Evolutionary conservation across 23 red algal species (phyloP).

Genomic region (Rhodosorus marinus): DNA sequence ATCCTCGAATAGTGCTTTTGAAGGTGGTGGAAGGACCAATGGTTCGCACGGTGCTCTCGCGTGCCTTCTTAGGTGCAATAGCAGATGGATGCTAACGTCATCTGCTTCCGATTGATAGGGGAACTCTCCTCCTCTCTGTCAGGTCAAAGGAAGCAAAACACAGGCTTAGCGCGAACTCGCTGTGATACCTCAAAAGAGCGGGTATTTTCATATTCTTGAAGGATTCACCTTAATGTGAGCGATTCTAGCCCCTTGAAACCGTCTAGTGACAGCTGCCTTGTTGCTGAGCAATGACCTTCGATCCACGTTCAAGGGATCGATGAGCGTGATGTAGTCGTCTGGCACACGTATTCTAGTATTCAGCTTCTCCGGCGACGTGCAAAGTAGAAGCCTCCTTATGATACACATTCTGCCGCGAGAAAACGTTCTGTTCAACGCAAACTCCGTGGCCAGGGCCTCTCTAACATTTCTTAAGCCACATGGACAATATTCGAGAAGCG

Average conservation of each 20-base stretch:
- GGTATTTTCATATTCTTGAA: too few relatives aligned
- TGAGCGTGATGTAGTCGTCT: slow-evolving; percentile 24
- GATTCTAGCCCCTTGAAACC: too few relatives aligned
- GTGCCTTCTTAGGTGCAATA: slow-evolving; percentile 79
- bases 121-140: slow-evolving; percentile 49
- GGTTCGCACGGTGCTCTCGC: slow-evolving; percentile 16
- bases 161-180: too few relatives aligned
- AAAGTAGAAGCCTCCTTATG: slow-evolving; percentile 32
- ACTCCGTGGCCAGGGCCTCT: slow-evolving; percentile 38
- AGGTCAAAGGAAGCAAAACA: slow-evolving; percentile 53
- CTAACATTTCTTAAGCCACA: slow-evolving; percentile 9
- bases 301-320: slow-evolving; percentile 41
- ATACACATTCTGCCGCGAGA: slow-evolving; percentile 12
- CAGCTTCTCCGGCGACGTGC: slow-evolving; percentile 4
- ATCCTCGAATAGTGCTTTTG: slow-evolving; percentile 4
- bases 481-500: slow-evolving; percentile 24
- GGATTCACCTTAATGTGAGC: slow-evolving; percentile 2
- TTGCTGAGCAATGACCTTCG: too few relatives aligned
- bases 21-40: slow-evolving; percentile 30
- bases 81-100: slow-evolving; percentile 63
- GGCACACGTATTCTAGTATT: slow-evolving; percentile 11
- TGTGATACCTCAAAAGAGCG: too few relatives aligned
- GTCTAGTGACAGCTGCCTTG: neutral
- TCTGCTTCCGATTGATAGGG: slow-evolving; percentile 50
- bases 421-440: slow-evolving; percentile 29